phyloP scores from a whole-genome alignment of 163 green algal genomes.

The Botryococcus braunii region DNA sequence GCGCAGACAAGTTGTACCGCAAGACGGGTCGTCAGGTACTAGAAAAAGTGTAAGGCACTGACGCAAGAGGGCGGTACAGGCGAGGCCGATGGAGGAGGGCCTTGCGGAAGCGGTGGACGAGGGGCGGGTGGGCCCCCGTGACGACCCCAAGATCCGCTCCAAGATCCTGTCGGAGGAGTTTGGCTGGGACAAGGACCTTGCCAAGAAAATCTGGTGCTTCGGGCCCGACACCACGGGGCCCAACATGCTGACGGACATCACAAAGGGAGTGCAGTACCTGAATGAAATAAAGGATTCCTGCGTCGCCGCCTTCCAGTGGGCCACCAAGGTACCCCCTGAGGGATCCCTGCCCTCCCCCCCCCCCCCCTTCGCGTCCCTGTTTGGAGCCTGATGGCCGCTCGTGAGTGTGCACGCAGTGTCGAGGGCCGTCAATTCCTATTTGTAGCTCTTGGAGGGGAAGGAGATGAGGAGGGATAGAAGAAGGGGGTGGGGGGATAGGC shows the following conservation, averaged over 20 bases:
- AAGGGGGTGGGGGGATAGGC: too few species aligned
- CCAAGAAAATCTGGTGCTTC: slow-evolving; percentile 68
- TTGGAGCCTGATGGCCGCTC: too few species aligned
- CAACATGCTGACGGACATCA: slow-evolving; percentile 95
- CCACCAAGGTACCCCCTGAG: slow-evolving; percentile 83
- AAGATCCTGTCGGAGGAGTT: slow-evolving; percentile 92
- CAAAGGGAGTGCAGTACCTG: slow-evolving; percentile 99
- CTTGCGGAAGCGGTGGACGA: slow-evolving; percentile 96
- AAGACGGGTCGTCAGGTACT: too few species aligned
- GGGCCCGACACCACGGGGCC: slow-evolving; percentile 95
- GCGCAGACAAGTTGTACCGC: too few species aligned
- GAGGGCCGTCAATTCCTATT: too few species aligned
- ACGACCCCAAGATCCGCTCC: slow-evolving; percentile 90
- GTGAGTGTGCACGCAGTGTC: too few species aligned
- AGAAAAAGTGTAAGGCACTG: not conserved
- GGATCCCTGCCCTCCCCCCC: too few species aligned
- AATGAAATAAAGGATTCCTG: slow-evolving; percentile 99
- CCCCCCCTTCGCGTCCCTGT: too few species aligned
- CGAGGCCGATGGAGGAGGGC: slow-evolving; percentile 89
- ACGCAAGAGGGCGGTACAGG: slow-evolving; percentile 56
- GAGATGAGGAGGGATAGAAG: too few species aligned
- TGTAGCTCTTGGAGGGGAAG: too few species aligned
- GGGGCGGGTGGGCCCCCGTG: slow-evolving; percentile 77
- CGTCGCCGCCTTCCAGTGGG: slow-evolving; percentile 98
- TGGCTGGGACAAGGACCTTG: slow-evolving; percentile 91